Percentiles rank a stretch among this genome's conserved stretches.
phyloP scores from a whole-genome alignment of 495 filamentous ascomycete species.

The Baudoinia panamericana region DNA sequence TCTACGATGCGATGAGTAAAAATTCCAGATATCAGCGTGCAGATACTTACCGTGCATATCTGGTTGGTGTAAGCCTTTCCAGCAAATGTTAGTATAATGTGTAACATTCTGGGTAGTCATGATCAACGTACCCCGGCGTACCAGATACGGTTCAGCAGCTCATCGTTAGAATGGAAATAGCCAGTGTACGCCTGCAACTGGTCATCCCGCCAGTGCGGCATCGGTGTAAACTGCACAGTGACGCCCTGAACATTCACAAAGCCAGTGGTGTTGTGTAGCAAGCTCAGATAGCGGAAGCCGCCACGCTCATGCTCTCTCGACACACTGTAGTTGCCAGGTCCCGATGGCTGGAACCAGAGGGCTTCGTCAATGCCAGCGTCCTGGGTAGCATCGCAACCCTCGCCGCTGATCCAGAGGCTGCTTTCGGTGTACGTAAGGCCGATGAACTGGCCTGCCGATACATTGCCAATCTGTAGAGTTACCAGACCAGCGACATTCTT shows the following conservation, averaged over 20 bases:
- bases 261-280: constrained; percentile 22
- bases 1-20: constrained; percentile 9
- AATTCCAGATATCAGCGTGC: too few relatives aligned
- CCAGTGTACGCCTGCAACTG: constrained; percentile 31
- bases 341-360: constrained; percentile 29
- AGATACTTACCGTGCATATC: constrained; percentile 32
- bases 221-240: constrained; percentile 19
- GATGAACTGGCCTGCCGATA: constrained; percentile 27
- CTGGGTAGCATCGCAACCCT: constrained; percentile 33
- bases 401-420: constrained; percentile 32
- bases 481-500: constrained; percentile 35
- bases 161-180: constrained; percentile 36
- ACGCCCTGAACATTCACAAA: constrained; percentile 19
- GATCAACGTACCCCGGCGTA: too few relatives aligned
- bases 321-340: constrained; percentile 27
- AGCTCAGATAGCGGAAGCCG: constrained; percentile 34
- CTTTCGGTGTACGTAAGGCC: constrained; percentile 36
- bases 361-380: constrained; percentile 32
- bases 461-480: constrained; percentile 27
- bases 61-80: constrained; percentile 51
- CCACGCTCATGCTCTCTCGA: constrained; percentile 30
- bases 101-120: too few relatives aligned
- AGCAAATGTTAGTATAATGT: too few relatives aligned
- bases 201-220: constrained; percentile 21
- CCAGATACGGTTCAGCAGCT: constrained; percentile 44